These are phyloP conservation scores for Thozetella sp. DNA, from an alignment of 495 filamentous ascomycete genomes.

Conservation along the genomic window DNA sequence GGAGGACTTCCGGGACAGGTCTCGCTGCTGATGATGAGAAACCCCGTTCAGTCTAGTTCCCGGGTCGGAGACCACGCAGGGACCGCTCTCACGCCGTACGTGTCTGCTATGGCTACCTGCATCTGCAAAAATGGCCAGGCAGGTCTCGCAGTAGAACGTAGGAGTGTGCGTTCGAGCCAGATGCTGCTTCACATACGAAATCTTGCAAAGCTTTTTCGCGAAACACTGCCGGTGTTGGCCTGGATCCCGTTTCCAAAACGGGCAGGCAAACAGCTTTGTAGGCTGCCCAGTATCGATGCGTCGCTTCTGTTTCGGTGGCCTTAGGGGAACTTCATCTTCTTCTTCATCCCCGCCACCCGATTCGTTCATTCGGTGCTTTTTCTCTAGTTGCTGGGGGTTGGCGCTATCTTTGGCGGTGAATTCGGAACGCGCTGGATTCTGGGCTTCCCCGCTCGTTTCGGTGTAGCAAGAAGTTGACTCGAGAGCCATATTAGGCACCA, in stretches of 20 bases:
- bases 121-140: background rate
- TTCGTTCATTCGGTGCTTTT: background rate
- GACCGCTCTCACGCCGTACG: background rate
- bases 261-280: background rate
- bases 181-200: background rate
- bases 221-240: background rate
- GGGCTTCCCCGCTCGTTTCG: too few species aligned
- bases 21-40: background rate
- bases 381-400: background rate
- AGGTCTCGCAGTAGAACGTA: background rate
- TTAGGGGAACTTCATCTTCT: background rate
- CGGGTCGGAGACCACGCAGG: background rate
- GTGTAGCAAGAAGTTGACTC: too few species aligned
- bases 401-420: background rate
- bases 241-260: background rate
- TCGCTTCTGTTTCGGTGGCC: too few species aligned
- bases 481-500: too few species aligned
- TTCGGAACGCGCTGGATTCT: too few species aligned
- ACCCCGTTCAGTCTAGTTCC: background rate
- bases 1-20: background rate
- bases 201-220: background rate
- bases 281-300: background rate
- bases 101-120: background rate
- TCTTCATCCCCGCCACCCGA: background rate
- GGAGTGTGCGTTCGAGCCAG: background rate